These are phyloP conservation scores for Aspergillus caelatus DNA, from an alignment of 2,329 filamentous ascomycete species.

Conservation along the genomic window DNA sequence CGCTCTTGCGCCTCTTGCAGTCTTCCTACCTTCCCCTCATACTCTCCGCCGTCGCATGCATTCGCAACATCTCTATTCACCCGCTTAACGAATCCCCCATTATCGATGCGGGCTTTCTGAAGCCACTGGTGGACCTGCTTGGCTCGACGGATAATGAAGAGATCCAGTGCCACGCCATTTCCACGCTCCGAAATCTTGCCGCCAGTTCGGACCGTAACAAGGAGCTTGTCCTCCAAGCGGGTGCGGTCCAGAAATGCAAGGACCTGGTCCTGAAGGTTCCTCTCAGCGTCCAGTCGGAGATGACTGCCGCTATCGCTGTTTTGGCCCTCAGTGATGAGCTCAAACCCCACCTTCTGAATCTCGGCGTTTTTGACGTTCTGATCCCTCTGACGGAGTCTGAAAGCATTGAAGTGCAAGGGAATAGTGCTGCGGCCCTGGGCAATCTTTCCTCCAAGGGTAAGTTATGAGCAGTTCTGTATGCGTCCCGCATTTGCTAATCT, in stretches of 20 bases:
- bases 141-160: slow-evolving; percentile 97
- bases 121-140: slow-evolving; percentile 88
- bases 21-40: slow-evolving; percentile 96
- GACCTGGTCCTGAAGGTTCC: slow-evolving; percentile 92
- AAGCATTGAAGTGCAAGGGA: slow-evolving; percentile 97
- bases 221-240: slow-evolving; percentile 92
- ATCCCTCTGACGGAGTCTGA: slow-evolving; percentile 94
- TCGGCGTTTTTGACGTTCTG: slow-evolving; percentile 94
- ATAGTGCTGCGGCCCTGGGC: slow-evolving; percentile 92
- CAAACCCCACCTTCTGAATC: slow-evolving; percentile 84
- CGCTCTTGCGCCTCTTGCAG: slow-evolving; percentile 85
- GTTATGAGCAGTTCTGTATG: slow-evolving; percentile 20
- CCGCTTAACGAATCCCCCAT: slow-evolving; percentile 97
- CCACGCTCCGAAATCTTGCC: slow-evolving; percentile 90
- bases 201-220: slow-evolving; percentile 98
- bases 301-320: slow-evolving; percentile 99
- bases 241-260: slow-evolving; percentile 98
- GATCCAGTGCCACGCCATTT: slow-evolving; percentile 98
- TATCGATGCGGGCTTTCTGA: slow-evolving; percentile 94
- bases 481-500: slow-evolving; percentile 25
- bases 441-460: slow-evolving; percentile 96
- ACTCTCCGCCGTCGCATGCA: slow-evolving; percentile 94
- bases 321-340: slow-evolving; percentile 93
- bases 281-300: slow-evolving; percentile 93
- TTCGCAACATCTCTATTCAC: slow-evolving; percentile 98